Conservation (phyloP, 805 yeast genomes). For the Cyberlindnera maritima region DNA sequence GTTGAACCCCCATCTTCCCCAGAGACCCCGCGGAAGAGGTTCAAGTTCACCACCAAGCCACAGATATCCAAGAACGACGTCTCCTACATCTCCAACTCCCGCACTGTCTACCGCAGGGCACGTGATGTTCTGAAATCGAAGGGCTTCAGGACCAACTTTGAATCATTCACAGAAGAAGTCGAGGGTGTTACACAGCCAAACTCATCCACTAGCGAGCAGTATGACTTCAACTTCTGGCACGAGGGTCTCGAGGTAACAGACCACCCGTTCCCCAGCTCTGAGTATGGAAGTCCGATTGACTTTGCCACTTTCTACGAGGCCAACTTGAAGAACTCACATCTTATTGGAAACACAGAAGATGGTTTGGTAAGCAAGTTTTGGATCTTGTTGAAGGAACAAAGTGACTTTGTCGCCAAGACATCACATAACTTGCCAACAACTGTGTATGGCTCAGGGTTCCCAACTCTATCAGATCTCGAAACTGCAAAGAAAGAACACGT, state of each 20-base stretch:
- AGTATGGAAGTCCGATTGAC: conserved; percentile 45
- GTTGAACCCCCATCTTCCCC: background rate
- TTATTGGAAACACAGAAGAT: conserved; percentile 15
- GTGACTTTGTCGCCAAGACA: conserved; percentile 36
- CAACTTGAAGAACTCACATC: conserved; percentile 40
- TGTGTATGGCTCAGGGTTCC: conserved; percentile 41
- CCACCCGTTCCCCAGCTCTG: conserved; percentile 35
- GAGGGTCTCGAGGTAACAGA: conserved; percentile 38
- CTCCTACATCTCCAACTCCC: conserved; percentile 46
- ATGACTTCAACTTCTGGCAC: conserved; percentile 46
- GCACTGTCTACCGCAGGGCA: conserved; percentile 43
- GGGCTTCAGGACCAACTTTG: conserved; percentile 51
- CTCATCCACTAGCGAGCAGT: conserved; percentile 34
- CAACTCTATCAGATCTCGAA: conserved; percentile 26
- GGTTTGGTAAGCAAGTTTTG: conserved; percentile 25
- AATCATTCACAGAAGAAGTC: conserved; percentile 44
- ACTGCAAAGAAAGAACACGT: background rate
- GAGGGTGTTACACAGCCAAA: conserved; percentile 36
- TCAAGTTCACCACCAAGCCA: background rate
- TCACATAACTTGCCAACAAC: conserved; percentile 32
- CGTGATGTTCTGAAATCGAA: conserved; percentile 44
- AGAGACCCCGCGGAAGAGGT: background rate
- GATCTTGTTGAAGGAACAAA: conserved; percentile 29
- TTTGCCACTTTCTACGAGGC: conserved; percentile 59
- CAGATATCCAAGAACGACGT: conserved; percentile 5